Conservation (phyloP, 164 flowering plant genomes). For the Aristolochia fimbriata region DNA sequence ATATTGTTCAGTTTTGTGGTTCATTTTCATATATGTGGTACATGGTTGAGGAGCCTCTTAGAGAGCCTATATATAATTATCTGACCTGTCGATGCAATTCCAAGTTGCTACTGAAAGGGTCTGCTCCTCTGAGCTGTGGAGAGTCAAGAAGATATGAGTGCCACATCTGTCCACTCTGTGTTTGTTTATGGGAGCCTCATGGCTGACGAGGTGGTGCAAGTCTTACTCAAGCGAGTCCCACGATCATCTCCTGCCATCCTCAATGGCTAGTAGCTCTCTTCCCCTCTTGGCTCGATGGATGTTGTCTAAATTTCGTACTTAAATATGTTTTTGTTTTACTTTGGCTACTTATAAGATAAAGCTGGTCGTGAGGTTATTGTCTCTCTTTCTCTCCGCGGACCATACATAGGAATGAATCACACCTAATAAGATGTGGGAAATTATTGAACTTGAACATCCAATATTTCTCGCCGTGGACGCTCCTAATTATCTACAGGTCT, state of each 20-base stretch:
- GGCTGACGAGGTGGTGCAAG: constrained; percentile 67
- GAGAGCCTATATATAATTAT: no score
- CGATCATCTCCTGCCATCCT: constrained; percentile 54
- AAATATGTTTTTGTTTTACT: not conserved
- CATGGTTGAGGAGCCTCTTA: no score
- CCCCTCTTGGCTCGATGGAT: constrained; percentile 8
- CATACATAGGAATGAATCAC: no score
- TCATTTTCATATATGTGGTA: no score
- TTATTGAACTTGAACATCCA: not conserved
- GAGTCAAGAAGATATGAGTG: not conserved
- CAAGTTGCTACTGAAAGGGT: not conserved
- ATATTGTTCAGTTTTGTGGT: no score
- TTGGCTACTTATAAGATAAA: not conserved
- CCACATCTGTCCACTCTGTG: constrained; percentile 29
- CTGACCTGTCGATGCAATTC: not conserved
- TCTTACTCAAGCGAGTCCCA: constrained; percentile 68
- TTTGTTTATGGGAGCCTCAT: constrained; percentile 90
- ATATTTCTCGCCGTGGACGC: no score
- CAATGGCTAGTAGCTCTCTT: constrained; percentile 29
- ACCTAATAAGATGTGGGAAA: not conserved
- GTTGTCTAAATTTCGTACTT: not conserved
- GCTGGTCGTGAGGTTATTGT: no score
- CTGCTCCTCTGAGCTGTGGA: not conserved
- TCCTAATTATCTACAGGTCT: not conserved
- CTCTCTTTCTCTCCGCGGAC: no score